Conservation (phyloP, 306 rosid species). For the Styphnolobium japonicum region DNA sequence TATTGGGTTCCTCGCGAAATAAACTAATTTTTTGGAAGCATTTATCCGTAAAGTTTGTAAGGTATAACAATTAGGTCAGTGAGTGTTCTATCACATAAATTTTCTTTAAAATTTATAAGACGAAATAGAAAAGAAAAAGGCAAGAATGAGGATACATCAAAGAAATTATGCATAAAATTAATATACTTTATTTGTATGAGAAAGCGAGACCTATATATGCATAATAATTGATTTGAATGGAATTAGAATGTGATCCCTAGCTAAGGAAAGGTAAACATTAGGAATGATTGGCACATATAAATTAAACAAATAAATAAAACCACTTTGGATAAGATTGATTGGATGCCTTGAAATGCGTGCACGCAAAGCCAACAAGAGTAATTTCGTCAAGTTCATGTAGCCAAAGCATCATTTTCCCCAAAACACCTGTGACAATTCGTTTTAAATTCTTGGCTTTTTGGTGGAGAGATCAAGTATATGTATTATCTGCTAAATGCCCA, state of each 20-base stretch:
- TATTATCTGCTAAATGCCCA: not conserved
- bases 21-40: not conserved
- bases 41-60: not conserved
- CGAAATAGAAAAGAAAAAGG: not conserved
- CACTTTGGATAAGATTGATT: conserved; percentile 28
- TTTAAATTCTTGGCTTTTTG: not conserved
- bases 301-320: conserved; percentile 22
- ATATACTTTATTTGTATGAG: not conserved
- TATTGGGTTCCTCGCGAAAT: not conserved
- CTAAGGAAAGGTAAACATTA: not conserved
- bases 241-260: not conserved
- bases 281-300: conserved; percentile 25
- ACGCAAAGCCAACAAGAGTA: conserved; percentile 34
- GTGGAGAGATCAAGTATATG: not conserved
- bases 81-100: not conserved
- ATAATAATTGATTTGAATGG: not conserved
- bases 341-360: conserved; percentile 40
- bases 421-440: not conserved
- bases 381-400: conserved; percentile 15
- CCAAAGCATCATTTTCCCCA: not conserved
- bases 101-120: not conserved
- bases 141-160: not conserved
- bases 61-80: not conserved
- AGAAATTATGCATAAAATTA: not conserved
- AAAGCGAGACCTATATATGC: not conserved